Conservation (phyloP, 345 rosid species). For the Tarenaya hassleriana region DNA sequence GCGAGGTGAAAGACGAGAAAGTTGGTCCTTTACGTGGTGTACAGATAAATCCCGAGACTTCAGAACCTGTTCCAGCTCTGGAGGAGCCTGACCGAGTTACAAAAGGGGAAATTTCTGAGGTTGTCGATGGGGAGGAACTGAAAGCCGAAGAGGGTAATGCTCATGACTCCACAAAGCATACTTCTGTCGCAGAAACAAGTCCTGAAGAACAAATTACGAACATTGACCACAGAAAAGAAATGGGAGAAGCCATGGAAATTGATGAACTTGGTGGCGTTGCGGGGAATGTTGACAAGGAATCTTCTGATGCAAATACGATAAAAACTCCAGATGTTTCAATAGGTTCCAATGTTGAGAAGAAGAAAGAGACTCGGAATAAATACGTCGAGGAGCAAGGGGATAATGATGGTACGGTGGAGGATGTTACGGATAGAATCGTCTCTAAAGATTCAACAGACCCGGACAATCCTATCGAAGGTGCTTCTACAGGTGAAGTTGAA, state of each 20-base stretch:
- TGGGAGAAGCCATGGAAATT: slow-evolving; percentile 47
- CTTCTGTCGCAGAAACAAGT: slow-evolving; percentile 12
- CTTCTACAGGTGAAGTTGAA: slow-evolving; percentile 33
- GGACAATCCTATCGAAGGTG: slow-evolving; percentile 16
- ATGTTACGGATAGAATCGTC: slow-evolving; percentile 3
- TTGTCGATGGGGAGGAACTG: too few relatives aligned
- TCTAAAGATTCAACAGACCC: slow-evolving; percentile 21
- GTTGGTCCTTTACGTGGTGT: background rate
- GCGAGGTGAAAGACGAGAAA: slow-evolving; percentile 5
- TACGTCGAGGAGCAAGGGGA: slow-evolving; percentile 23
- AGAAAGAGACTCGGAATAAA: slow-evolving; percentile 22
- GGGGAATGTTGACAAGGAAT: slow-evolving; percentile 28
- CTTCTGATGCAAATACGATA: slow-evolving; percentile 35
- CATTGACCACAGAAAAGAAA: slow-evolving; percentile 28
- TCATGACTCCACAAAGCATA: slow-evolving; percentile 13
- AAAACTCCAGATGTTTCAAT: slow-evolving; percentile 27
- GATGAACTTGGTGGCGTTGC: slow-evolving; percentile 41
- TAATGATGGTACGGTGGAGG: slow-evolving; percentile 11
- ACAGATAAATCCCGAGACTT: slow-evolving; percentile 3
- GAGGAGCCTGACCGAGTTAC: slow-evolving; percentile 10
- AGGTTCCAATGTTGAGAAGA: slow-evolving; percentile 24
- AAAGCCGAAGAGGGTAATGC: background rate
- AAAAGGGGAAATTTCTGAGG: background rate
- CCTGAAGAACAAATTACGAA: slow-evolving; percentile 21
- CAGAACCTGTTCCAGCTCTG: slow-evolving; percentile 14